A percentile compares a stretch with the other conserved stretches of the same genome.
Evolutionary conservation across 441 rosid genomes (phyloP).

Genomic region (Populus hybrid): DNA sequence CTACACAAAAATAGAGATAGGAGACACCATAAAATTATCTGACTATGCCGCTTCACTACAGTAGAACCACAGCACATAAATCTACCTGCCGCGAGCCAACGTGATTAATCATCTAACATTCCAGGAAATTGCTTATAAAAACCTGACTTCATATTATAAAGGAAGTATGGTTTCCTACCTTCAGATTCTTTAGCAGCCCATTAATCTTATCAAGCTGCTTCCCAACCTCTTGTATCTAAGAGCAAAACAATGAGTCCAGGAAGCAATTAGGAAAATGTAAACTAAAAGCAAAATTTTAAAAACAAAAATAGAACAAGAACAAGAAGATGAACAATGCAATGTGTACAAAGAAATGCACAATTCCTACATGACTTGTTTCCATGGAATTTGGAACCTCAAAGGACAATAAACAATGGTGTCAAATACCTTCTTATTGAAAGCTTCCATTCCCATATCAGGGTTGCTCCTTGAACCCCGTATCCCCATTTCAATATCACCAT

Average conservation of each 20-base stretch:
- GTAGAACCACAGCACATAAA: not conserved
- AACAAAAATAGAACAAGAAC: constrained; percentile 3
- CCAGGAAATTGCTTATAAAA: not conserved
- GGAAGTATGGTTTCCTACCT: constrained; percentile 39
- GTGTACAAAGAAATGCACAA: too few relatives aligned
- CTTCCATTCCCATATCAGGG: constrained; percentile 62
- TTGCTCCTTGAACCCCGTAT: constrained; percentile 30
- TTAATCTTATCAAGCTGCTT: constrained; percentile 55
- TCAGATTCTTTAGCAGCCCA: constrained; percentile 50
- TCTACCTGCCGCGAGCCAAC: not conserved
- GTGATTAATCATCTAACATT: not conserved
- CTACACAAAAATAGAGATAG: not conserved
- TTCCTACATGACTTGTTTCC: not conserved
- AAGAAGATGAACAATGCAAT: not conserved
- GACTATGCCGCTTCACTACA: not conserved
- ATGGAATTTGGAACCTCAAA: not conserved
- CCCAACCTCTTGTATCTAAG: constrained; percentile 64
- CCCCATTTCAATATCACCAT: constrained; percentile 67
- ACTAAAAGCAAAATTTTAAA: not conserved
- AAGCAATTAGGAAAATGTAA: constrained; percentile 10
- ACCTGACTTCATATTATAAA: not conserved
- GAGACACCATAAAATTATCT: not conserved
- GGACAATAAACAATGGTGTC: not conserved
- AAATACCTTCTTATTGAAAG: constrained; percentile 62
- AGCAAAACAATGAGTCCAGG: constrained; percentile 9